Conservation (phyloP, 495 filamentous ascomycete genomes). For the Beverwykella pulmonaria region DNA sequence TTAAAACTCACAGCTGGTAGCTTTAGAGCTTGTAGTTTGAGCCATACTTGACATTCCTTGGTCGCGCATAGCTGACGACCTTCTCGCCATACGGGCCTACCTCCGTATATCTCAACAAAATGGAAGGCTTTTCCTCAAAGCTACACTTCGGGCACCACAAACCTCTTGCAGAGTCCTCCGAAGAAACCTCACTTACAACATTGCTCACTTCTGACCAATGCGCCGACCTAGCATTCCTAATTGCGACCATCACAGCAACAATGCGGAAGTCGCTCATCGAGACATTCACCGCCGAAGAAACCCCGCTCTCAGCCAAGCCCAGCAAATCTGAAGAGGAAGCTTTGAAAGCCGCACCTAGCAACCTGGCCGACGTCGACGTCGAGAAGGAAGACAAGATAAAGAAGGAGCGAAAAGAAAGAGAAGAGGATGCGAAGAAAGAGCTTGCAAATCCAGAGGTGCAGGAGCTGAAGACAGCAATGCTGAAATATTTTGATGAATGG, state of each 20-base stretch:
- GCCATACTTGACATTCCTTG: not conserved
- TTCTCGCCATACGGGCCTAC: too few relatives aligned
- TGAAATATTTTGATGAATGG: slow-evolving; percentile 68
- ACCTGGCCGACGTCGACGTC: slow-evolving; percentile 18
- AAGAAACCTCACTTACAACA: slow-evolving; percentile 33
- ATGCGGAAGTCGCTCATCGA: slow-evolving; percentile 33
- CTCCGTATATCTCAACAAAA: not conserved
- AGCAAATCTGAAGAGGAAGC: slow-evolving; percentile 19
- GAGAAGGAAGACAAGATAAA: slow-evolving; percentile 35
- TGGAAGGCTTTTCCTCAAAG: slow-evolving; percentile 20
- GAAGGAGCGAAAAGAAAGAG: slow-evolving; percentile 15
- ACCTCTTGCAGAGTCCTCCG: not conserved
- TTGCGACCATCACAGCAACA: slow-evolving; percentile 32
- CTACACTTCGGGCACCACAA: slow-evolving; percentile 31
- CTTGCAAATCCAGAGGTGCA: slow-evolving; percentile 40
- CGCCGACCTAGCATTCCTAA: slow-evolving; percentile 34
- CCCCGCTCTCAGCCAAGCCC: not conserved
- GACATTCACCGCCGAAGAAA: slow-evolving; percentile 31
- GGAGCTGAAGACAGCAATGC: slow-evolving; percentile 48
- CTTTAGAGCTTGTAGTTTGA: not conserved
- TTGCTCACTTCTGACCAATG: slow-evolving; percentile 32
- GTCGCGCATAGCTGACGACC: too few relatives aligned
- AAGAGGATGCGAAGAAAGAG: slow-evolving; percentile 42
- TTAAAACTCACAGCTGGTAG: not conserved
- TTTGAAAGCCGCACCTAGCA: slow-evolving; percentile 9